Conservation (phyloP, 225 moss, liverwort and hornwort genomes). For the Marchantia paleacea region DNA sequence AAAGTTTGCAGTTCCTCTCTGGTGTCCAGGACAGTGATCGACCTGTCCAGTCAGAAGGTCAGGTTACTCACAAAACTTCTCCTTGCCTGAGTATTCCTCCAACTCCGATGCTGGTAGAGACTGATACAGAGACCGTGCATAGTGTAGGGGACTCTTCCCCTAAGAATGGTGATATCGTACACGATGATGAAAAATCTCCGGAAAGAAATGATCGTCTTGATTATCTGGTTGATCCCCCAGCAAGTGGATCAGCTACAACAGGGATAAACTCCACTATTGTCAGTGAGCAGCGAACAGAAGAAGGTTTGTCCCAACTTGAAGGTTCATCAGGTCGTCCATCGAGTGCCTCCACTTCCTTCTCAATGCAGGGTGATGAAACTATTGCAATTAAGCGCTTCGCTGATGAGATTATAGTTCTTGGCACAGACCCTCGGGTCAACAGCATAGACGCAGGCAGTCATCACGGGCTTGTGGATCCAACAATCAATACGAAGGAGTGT, state of each 20-base stretch:
- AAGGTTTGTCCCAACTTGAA: conserved; percentile 27
- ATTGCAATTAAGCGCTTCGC: conserved; percentile 84
- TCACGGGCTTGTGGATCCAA: conserved; percentile 85
- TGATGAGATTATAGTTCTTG: conserved; percentile 63
- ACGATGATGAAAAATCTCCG: not conserved
- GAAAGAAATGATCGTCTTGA: not conserved
- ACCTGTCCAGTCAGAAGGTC: not conserved
- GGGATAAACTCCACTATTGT: not conserved
- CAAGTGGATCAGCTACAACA: conserved; percentile 1
- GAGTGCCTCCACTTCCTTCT: conserved; percentile 43
- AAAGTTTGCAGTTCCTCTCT: not conserved
- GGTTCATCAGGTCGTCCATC: conserved; percentile 42
- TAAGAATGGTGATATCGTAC: not conserved
- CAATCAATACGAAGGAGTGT: conserved; percentile 86
- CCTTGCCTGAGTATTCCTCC: not conserved
- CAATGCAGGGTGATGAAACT: conserved; percentile 76
- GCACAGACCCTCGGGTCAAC: conserved; percentile 51
- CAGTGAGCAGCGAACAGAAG: not conserved
- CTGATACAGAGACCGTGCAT: not conserved
- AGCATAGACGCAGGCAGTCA: conserved; percentile 52
- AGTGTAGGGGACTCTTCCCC: not conserved
- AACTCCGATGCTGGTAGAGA: not conserved
- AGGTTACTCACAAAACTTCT: too few species aligned
- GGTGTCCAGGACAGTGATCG: not conserved
- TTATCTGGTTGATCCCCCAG: not conserved